These are phyloP conservation scores for Trichoderma sp. DNA, from an alignment of 2,329 filamentous ascomycete genomes.

Conservation along the genomic window DNA sequence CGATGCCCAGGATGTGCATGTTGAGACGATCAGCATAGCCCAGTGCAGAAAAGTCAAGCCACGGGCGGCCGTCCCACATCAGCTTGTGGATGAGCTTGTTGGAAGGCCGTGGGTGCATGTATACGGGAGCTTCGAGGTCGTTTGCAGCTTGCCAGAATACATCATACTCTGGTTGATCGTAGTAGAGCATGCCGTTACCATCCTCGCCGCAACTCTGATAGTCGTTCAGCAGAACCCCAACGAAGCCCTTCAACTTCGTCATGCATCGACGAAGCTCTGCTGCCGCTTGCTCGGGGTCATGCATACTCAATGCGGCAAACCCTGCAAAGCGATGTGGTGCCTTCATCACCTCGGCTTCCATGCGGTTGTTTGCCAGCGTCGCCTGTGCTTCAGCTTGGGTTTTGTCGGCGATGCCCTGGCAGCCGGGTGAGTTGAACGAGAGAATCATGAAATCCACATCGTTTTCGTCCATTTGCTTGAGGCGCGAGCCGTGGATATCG, in stretches of 20 bases:
- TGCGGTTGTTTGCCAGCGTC: constrained; percentile 48
- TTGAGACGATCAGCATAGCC: constrained; percentile 61
- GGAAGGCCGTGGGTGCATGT: constrained; percentile 63
- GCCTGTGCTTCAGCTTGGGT: constrained; percentile 44
- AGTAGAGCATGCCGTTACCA: constrained; percentile 65
- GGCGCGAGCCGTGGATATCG: constrained; percentile 45
- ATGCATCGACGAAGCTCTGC: constrained; percentile 57
- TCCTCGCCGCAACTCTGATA: constrained; percentile 61
- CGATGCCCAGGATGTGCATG: constrained; percentile 57
- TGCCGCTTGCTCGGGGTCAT: constrained; percentile 53
- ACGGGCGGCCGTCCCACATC: constrained; percentile 60
- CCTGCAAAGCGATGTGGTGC: constrained; percentile 47
- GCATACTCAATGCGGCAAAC: constrained; percentile 55
- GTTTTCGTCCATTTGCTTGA: constrained; percentile 49
- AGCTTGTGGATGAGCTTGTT: constrained; percentile 60
- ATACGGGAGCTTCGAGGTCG: constrained; percentile 65
- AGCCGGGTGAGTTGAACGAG: constrained; percentile 52
- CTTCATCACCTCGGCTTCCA: constrained; percentile 45
- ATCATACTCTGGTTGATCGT: constrained; percentile 63
- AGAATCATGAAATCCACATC: constrained; percentile 55
- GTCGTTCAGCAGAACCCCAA: constrained; percentile 64
- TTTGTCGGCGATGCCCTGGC: constrained; percentile 49
- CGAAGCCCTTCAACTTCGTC: constrained; percentile 57
- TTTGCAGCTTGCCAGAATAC: constrained; percentile 62
- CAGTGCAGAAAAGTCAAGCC: constrained; percentile 61